Percentiles rank a stretch among this genome's conserved stretches.
Conservation (phyloP, 768 basidiomycete genomes). For the Agaricus bisporus region DNA sequence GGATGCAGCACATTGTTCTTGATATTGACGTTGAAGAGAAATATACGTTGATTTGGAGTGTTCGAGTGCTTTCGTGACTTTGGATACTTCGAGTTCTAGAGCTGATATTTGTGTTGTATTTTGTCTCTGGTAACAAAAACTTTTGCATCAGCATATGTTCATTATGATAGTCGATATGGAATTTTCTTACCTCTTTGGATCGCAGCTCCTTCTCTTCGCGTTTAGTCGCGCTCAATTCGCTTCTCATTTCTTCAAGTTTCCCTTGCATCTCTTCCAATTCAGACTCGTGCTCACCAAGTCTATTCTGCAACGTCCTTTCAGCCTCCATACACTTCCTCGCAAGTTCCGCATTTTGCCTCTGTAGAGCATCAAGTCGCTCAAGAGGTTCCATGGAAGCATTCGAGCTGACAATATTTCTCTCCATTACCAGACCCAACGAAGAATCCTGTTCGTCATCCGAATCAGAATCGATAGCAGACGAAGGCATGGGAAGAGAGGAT, state of each 20-base stretch:
- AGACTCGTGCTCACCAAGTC: conserved; percentile 71
- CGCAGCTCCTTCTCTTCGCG: conserved; percentile 92
- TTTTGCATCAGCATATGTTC: background rate
- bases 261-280: conserved; percentile 78
- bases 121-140: conserved; percentile 39
- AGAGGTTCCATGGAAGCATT: conserved; percentile 64
- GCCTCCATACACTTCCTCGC: conserved; percentile 68
- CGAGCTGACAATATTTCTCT: conserved; percentile 53
- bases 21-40: conserved; percentile 80
- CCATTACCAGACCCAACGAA: conserved; percentile 52
- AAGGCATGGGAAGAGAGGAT: conserved; percentile 56
- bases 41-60: conserved; percentile 66
- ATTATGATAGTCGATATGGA: background rate
- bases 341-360: conserved; percentile 71
- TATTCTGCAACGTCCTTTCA: conserved; percentile 60
- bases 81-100: conserved; percentile 75
- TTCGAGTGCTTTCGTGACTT: conserved; percentile 69
- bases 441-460: conserved; percentile 51
- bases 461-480: conserved; percentile 40
- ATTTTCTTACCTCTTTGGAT: conserved; percentile 64
- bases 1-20: conserved; percentile 81
- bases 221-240: conserved; percentile 73
- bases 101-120: conserved; percentile 60
- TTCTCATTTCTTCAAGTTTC: conserved; percentile 69
- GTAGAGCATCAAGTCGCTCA: conserved; percentile 70